phyloP scores from a whole-genome alignment of 2,329 filamentous ascomycete genomes.

The Mycosphaerelloides madeirae region DNA sequence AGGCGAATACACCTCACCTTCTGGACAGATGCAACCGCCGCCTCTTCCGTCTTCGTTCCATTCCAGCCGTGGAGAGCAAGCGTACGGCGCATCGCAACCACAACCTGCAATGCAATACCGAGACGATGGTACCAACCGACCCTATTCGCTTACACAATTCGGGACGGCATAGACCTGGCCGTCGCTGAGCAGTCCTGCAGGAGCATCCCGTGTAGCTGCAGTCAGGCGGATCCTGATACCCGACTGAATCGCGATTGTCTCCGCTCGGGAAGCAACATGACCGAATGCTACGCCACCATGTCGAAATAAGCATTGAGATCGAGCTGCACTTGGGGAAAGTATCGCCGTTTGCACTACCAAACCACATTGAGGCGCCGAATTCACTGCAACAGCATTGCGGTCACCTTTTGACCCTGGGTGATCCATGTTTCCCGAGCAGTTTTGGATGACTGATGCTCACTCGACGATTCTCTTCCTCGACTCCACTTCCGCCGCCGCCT shows the following conservation, averaged over 20 bases:
- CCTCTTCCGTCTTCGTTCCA: constrained; percentile 22
- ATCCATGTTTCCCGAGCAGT: too few relatives aligned
- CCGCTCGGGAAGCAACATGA: constrained; percentile 8
- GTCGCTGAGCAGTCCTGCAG: too few relatives aligned
- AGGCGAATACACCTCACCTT: constrained; percentile 20
- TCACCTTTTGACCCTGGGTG: too few relatives aligned
- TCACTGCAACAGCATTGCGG: too few relatives aligned
- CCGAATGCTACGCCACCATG: constrained; percentile 5
- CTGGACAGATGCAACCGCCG: constrained; percentile 26
- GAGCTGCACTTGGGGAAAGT: constrained; percentile 1
- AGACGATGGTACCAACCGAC: constrained; percentile 19
- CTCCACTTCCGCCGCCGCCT: too few relatives aligned
- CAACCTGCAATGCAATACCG: constrained; percentile 21
- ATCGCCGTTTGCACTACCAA: not conserved
- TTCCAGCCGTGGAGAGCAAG: constrained; percentile 15
- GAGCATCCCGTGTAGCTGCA: too few relatives aligned
- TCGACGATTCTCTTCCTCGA: too few relatives aligned
- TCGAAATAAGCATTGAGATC: constrained; percentile 3
- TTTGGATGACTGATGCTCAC: too few relatives aligned
- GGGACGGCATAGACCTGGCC: constrained; percentile 15
- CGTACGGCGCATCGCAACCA: constrained; percentile 18
- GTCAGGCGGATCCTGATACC: too few relatives aligned
- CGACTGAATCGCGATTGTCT: too few relatives aligned
- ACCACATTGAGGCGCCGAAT: not conserved
- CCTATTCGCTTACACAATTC: constrained; percentile 24